These are phyloP conservation scores for Penicillium sp. DNA, from an alignment of 2,329 filamentous ascomycete genomes.

Conservation along the genomic window DNA sequence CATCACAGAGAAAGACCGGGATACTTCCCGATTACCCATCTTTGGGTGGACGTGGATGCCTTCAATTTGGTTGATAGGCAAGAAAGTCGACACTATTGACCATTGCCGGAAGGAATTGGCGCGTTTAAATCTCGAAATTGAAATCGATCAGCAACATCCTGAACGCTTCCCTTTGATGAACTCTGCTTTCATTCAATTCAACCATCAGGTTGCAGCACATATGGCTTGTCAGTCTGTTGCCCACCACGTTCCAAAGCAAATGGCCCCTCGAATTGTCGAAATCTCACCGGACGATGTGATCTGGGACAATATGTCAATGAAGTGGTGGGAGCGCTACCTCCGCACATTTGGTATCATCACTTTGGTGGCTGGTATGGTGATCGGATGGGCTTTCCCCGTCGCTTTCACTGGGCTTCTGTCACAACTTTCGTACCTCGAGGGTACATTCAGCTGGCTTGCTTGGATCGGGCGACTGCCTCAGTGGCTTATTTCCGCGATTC, in stretches of 20 bases:
- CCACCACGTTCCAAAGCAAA: slow-evolving; percentile 86
- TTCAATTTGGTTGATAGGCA: slow-evolving; percentile 68
- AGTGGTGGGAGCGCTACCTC: slow-evolving; percentile 86
- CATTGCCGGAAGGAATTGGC: slow-evolving; percentile 83
- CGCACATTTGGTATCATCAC: slow-evolving; percentile 61
- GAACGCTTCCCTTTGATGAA: slow-evolving; percentile 89
- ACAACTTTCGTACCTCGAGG: slow-evolving; percentile 66
- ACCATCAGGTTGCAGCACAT: slow-evolving; percentile 92
- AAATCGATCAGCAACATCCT: slow-evolving; percentile 76
- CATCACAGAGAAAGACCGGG: slow-evolving; percentile 72
- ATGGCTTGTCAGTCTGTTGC: slow-evolving; percentile 94
- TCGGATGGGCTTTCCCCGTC: slow-evolving; percentile 87
- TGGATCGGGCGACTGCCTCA: slow-evolving; percentile 62
- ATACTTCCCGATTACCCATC: slow-evolving; percentile 70
- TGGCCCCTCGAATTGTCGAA: slow-evolving; percentile 88
- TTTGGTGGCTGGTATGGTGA: slow-evolving; percentile 66
- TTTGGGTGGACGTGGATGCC: slow-evolving; percentile 64
- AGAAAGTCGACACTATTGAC: slow-evolving; percentile 93
- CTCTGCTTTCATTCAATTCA: slow-evolving; percentile 97
- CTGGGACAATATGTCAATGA: slow-evolving; percentile 95
- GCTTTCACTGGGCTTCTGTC: slow-evolving; percentile 79
- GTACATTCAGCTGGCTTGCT: slow-evolving; percentile 59
- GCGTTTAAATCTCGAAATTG: slow-evolving; percentile 83
- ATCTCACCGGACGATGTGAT: slow-evolving; percentile 87
- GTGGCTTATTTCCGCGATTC: slow-evolving; percentile 60